These are phyloP conservation scores for Tagetes erecta DNA, from an alignment of 129 eudicot genomes.

Conservation along the genomic window DNA sequence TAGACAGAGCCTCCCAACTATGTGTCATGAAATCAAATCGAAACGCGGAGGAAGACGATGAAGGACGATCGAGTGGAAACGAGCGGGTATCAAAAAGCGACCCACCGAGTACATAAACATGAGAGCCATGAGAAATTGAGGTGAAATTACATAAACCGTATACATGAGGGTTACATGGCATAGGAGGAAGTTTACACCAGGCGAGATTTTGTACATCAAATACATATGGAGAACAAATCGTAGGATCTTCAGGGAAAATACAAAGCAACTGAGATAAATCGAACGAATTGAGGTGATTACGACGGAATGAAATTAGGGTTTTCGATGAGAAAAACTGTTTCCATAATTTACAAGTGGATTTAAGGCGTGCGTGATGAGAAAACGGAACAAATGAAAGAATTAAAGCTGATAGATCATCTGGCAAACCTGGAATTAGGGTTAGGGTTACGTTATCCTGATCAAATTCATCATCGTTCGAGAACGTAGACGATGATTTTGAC, in stretches of 20 bases:
- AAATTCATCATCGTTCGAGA: slow-evolving; percentile 20
- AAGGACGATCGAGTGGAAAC: slow-evolving; percentile 76
- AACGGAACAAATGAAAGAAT: slow-evolving; percentile 65
- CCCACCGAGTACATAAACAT: slow-evolving; percentile 77
- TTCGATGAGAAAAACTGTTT: slow-evolving; percentile 55
- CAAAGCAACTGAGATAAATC: slow-evolving; percentile 63
- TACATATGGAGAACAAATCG: slow-evolving; percentile 56
- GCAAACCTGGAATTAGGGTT: slow-evolving; percentile 82
- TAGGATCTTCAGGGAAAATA: slow-evolving; percentile 81
- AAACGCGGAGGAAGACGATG: slow-evolving; percentile 53
- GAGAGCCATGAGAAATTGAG: slow-evolving; percentile 44
- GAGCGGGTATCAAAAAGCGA: slow-evolving; percentile 81
- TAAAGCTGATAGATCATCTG: slow-evolving; percentile 67
- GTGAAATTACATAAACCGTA: slow-evolving; percentile 79
- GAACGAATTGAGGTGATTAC: slow-evolving; percentile 22
- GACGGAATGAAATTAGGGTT: slow-evolving; percentile 54
- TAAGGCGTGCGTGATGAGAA: slow-evolving; percentile 63
- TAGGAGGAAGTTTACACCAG: slow-evolving; percentile 74
- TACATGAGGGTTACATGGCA: slow-evolving; percentile 91
- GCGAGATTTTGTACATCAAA: slow-evolving; percentile 69
- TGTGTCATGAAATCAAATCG: slow-evolving; percentile 47
- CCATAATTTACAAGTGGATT: slow-evolving; percentile 72
- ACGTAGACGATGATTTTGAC: slow-evolving; percentile 24
- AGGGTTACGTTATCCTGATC: slow-evolving; percentile 38
- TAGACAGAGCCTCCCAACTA: slow-evolving; percentile 52